Evolutionary conservation across 352 stramenopile genomes (phyloP).

Genomic region (Blastocystis sp.): DNA sequence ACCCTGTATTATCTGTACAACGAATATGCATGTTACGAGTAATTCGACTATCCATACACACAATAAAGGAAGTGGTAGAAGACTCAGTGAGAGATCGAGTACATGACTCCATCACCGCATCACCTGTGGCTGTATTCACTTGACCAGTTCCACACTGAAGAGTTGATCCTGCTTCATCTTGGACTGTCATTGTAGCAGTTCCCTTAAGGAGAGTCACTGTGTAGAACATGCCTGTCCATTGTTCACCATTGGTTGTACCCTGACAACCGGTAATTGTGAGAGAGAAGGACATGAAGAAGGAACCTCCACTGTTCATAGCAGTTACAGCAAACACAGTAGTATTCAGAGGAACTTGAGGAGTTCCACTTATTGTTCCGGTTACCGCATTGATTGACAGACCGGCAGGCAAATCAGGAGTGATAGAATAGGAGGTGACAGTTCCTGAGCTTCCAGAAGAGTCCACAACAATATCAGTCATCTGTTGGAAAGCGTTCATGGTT

Average conservation of each 20-base stretch:
- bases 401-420: constrained; percentile 1
- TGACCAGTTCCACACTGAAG: background rate
- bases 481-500: background rate
- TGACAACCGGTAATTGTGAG: background rate
- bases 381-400: background rate
- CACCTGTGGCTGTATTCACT: background rate
- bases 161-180: background rate
- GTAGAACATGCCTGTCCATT: background rate
- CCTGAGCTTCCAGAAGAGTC: background rate
- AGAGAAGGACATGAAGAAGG: background rate
- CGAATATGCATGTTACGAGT: background rate
- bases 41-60: background rate
- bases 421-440: background rate
- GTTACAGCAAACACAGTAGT: background rate
- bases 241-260: background rate
- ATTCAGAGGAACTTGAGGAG: background rate
- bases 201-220: background rate
- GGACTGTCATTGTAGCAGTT: background rate
- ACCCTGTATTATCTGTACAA: background rate
- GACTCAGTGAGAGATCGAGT: background rate
- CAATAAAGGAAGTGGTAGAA: background rate
- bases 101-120: background rate
- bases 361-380: constrained; percentile 9
- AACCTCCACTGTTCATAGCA: background rate
- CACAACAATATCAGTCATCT: background rate